Base-by-base conservation (phyloP, 1,139 yeast species). In the Magnusiomyces sp. region DNA sequence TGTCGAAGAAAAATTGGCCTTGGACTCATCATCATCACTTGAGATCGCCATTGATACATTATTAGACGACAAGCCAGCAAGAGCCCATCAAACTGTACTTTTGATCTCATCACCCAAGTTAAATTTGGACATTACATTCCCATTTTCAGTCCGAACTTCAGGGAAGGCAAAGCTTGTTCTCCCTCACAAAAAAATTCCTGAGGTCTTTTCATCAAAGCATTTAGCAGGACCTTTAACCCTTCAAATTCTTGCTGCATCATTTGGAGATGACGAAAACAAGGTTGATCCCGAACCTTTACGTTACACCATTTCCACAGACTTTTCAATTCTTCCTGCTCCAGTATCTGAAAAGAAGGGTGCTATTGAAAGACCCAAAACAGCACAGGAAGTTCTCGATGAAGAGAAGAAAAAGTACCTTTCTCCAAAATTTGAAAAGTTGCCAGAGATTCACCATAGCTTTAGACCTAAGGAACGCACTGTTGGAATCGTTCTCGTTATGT, bases 401-500 rank as follows among this genome's bases (percentile, higher is more conserved):
- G 46, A 42, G 9, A 33, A 34, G 11, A 48, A 38, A 11, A 43
- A 16, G 34, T 63, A 29, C 47, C 43, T 14, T 43, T 46, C 5
- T n/a, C 41, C 40, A 43, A 51, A 46, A 2, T 48, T 55, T 29
- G 81, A 76, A 1, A 62, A 71, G 31, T 69, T 75, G 63, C 81
- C 84, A 6, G 95, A 85, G 66, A 84, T 89, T 58, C 71, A 71
- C 57, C 95, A 88, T 64, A 67, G 71, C 45, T 89, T 89, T 73
- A 74, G 73, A 53, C 62, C 70, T 5, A 77, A 79, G 29, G 81
- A 83, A 39, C 66, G 68, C 45, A 78, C 81, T 20, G 81, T 81
- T 10, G 71, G 79, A 52, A 65, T 80, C 10, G 54, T 73, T 1
- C 58, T 85, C 42, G 86, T 95, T 1, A 53, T 74, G 20, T 62